Conservation (phyloP, 2,329 filamentous ascomycete species). For the Phialemoniopsis sp. region DNA sequence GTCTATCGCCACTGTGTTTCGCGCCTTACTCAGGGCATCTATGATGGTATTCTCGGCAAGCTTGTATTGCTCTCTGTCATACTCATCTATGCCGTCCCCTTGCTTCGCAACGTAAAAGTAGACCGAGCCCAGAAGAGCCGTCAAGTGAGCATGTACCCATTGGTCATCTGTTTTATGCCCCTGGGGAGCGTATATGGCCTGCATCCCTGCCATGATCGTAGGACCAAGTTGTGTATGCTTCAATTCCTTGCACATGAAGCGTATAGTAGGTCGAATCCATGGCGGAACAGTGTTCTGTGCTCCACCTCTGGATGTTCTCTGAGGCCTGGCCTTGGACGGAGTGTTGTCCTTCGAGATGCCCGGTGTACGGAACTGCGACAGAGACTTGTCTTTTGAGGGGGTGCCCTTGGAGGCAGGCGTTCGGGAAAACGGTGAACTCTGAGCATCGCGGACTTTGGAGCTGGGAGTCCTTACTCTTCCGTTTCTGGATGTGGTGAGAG, state of each 20-base stretch:
- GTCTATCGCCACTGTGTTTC: conserved; percentile 26
- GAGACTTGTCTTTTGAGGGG: conserved; percentile 20
- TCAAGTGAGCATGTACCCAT: conserved; percentile 43
- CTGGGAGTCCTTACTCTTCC: conserved; percentile 23
- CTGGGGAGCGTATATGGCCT: conserved; percentile 43
- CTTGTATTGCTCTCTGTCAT: conserved; percentile 40
- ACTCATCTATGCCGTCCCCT: conserved; percentile 28
- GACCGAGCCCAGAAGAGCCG: conserved; percentile 54
- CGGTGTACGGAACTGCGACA: conserved; percentile 18
- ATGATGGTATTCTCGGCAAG: conserved; percentile 42
- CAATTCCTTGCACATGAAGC: conserved; percentile 60
- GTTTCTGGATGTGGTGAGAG: conserved; percentile 18
- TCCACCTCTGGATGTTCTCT: conserved; percentile 23
- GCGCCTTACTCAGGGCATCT: conserved; percentile 33
- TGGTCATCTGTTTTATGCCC: conserved; percentile 41
- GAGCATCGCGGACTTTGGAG: conserved; percentile 22
- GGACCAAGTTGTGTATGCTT: conserved; percentile 59
- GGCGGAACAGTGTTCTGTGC: conserved; percentile 36
- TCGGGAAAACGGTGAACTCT: conserved; percentile 9
- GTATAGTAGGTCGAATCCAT: conserved; percentile 69
- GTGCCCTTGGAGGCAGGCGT: conserved; percentile 17
- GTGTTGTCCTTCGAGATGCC: conserved; percentile 23
- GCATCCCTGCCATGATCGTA: conserved; percentile 71
- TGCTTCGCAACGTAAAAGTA: conserved; percentile 56
- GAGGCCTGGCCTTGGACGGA: conserved; percentile 33